These are phyloP conservation scores for Pseudogymnoascus sp. DNA, from an alignment of 2,329 filamentous ascomycete species.

Conservation along the genomic window DNA sequence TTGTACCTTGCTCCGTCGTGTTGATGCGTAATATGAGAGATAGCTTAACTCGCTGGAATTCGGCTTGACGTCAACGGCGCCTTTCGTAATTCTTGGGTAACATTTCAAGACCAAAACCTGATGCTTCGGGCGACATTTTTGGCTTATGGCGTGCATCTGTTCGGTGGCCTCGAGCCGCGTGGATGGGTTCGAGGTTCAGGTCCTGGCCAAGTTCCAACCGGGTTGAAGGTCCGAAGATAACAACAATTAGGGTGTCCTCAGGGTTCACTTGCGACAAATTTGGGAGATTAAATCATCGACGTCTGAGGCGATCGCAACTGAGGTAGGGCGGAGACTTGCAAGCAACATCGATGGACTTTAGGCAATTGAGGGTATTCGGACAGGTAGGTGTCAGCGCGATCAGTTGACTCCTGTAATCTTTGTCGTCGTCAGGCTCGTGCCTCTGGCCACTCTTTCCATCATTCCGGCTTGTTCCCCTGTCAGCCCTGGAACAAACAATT, in stretches of 20 bases:
- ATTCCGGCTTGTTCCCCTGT: conserved; percentile 11
- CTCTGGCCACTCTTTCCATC: conserved; percentile 8
- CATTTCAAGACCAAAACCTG: conserved; percentile 94
- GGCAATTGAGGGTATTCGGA: conserved; percentile 4
- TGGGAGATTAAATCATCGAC: background rate
- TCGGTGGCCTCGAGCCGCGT: background rate
- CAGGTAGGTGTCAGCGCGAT: background rate
- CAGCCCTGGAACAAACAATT: conserved; percentile 8
- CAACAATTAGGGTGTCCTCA: background rate
- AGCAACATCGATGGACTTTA: conserved; percentile 1
- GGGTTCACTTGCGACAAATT: conserved; percentile 8
- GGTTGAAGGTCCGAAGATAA: conserved; percentile 1
- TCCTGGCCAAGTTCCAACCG: background rate
- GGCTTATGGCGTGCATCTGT: conserved; percentile 57
- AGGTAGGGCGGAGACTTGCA: background rate
- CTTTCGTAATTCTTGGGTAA: conserved; percentile 89
- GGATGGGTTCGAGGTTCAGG: background rate
- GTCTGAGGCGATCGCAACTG: background rate
- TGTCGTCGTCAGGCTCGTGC: conserved; percentile 5
- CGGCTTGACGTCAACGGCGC: conserved; percentile 84
- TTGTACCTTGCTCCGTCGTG: conserved; percentile 87
- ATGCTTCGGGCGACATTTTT: conserved; percentile 82
- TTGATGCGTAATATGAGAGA: conserved; percentile 92
- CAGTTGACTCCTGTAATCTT: conserved; percentile 7
- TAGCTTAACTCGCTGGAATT: conserved; percentile 97